Evolutionary conservation across 2,329 filamentous ascomycete species (phyloP).

Genomic region (Raffaelea deltoideospora): DNA sequence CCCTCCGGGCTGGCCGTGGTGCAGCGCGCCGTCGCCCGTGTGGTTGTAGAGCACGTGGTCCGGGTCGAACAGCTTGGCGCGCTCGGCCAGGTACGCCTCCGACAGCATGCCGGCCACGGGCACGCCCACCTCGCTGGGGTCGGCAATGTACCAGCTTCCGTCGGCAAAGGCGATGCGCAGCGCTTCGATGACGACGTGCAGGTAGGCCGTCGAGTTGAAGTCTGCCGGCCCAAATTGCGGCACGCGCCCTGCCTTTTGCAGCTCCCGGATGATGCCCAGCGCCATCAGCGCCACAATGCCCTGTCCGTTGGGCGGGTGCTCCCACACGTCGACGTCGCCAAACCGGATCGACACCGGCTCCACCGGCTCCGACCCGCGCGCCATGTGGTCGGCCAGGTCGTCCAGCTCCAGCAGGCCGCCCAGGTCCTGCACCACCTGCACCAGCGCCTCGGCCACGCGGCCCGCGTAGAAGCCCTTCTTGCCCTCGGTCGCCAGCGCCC

Average conservation of each 20-base stretch:
- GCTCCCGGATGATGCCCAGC: slow-evolving; percentile 74
- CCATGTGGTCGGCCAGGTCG: slow-evolving; percentile 64
- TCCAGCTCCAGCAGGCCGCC: slow-evolving; percentile 68
- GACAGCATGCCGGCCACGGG: slow-evolving; percentile 57
- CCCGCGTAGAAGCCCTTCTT: slow-evolving; percentile 89
- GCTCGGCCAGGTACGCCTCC: slow-evolving; percentile 56
- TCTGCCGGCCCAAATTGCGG: slow-evolving; percentile 51
- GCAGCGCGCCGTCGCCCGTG: slow-evolving; percentile 33
- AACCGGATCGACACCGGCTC: slow-evolving; percentile 75
- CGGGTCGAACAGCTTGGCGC: slow-evolving; percentile 43
- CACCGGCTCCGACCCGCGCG: slow-evolving; percentile 54
- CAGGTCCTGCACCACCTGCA: slow-evolving; percentile 59
- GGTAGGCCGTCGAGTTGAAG: slow-evolving; percentile 67
- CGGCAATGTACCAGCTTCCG: slow-evolving; percentile 77
- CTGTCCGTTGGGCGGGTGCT: slow-evolving; percentile 92
- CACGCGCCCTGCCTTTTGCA: slow-evolving; percentile 63
- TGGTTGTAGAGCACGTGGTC: too few relatives aligned
- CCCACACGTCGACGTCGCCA: slow-evolving; percentile 65
- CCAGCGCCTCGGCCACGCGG: slow-evolving; percentile 62
- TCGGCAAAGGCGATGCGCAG: slow-evolving; percentile 85
- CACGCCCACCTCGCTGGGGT: slow-evolving; percentile 58
- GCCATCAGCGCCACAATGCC: slow-evolving; percentile 93
- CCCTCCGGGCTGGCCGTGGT: slow-evolving; percentile 42
- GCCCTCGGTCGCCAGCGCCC: slow-evolving; percentile 59
- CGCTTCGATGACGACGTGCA: slow-evolving; percentile 78